Evolutionary conservation across 768 basidiomycete genomes (phyloP).

Genomic region (Russula dissimulans): DNA sequence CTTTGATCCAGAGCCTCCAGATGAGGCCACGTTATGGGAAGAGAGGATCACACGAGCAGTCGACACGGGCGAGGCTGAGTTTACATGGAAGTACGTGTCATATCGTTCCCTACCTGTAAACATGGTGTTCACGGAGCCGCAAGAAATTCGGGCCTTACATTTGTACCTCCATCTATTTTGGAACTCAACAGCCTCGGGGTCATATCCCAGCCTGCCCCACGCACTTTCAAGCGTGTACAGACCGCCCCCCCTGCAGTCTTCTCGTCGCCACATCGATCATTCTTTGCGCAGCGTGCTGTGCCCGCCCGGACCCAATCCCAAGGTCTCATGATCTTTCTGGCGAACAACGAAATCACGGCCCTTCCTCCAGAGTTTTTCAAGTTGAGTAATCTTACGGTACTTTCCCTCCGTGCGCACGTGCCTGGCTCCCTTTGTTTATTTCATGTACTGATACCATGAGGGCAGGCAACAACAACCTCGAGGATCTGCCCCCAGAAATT

Average conservation of each 20-base stretch:
- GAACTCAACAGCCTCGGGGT: constrained; percentile 13
- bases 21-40: constrained; percentile 9
- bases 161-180: constrained; percentile 4
- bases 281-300: not conserved
- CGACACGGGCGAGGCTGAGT: constrained; percentile 10
- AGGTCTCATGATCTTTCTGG: constrained; percentile 16
- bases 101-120: not conserved
- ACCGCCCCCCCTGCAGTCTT: constrained; percentile 12
- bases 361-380: constrained; percentile 16
- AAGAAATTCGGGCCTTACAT: constrained; percentile 8
- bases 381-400: constrained; percentile 17
- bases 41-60: constrained; percentile 11
- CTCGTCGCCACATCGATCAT: constrained; percentile 1
- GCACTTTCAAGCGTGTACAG: constrained; percentile 12
- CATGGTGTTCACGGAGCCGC: not conserved
- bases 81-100: constrained; percentile 11
- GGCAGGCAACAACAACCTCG: constrained; percentile 16
- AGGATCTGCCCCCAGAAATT: constrained; percentile 15
- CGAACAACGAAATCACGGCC: constrained; percentile 12
- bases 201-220: not conserved
- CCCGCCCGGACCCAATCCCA: not conserved
- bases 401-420: constrained; percentile 14
- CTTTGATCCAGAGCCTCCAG: constrained; percentile 4
- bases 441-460: not conserved
- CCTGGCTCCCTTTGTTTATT: not conserved